phyloP scores from a whole-genome alignment of 345 rosid species.

The Carallia brachiata region DNA sequence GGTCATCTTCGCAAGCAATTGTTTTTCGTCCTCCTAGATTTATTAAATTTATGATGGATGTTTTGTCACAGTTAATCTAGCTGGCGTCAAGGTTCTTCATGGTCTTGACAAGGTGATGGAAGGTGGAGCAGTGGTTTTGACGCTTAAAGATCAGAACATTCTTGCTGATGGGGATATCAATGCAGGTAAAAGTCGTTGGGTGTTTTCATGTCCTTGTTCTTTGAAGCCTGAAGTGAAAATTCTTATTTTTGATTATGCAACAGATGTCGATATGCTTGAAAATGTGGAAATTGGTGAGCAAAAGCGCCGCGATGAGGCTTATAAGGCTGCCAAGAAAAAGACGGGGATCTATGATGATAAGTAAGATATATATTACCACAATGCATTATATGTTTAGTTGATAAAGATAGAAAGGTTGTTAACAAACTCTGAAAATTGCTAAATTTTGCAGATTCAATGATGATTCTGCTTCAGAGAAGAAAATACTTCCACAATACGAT shows the following conservation, averaged over 20 bases:
- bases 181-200: slow-evolving; percentile 54
- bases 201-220: slow-evolving; percentile 4
- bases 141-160: slow-evolving; percentile 87
- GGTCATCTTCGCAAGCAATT: no score
- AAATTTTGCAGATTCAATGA: slow-evolving; percentile 67
- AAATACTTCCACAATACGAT: slow-evolving; percentile 94
- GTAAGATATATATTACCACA: slow-evolving; percentile 41
- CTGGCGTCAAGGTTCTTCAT: slow-evolving; percentile 84
- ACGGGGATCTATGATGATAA: slow-evolving; percentile 76
- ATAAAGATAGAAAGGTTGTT: not conserved
- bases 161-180: slow-evolving; percentile 82
- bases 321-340: slow-evolving; percentile 86
- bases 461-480: slow-evolving; percentile 68
- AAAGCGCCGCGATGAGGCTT: slow-evolving; percentile 82
- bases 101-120: slow-evolving; percentile 92
- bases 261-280: slow-evolving; percentile 97
- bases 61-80: slow-evolving; percentile 59
- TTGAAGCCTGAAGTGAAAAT: slow-evolving; percentile 18
- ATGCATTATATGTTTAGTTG: not conserved
- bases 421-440: slow-evolving; percentile 7
- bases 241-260: slow-evolving; percentile 34
- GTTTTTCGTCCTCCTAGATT: not conserved
- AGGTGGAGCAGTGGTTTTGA: slow-evolving; percentile 95
- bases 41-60: slow-evolving; percentile 15
- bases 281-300: slow-evolving; percentile 98